Evolutionary conservation across 1,284 basidiomycete species (phyloP).

Genomic region (Marasmius oreades): DNA sequence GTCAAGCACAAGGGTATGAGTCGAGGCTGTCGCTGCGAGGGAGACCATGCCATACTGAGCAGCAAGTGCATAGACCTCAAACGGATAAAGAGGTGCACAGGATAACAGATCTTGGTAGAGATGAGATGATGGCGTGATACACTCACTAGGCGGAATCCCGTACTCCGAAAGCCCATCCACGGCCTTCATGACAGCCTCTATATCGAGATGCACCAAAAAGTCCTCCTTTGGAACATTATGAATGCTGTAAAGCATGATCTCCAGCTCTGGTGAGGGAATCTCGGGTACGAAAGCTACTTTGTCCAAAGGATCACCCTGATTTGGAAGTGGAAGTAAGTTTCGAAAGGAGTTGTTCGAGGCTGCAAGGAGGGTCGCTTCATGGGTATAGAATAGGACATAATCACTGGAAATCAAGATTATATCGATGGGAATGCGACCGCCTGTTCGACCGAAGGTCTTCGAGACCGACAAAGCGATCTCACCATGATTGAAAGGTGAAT

Average conservation of each 20-base stretch:
- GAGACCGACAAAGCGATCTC: too few relatives aligned
- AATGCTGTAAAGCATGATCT: constrained; percentile 1
- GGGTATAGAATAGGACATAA: neutral
- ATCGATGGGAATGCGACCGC: neutral
- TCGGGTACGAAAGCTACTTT: neutral
- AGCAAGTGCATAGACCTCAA: constrained; percentile 2
- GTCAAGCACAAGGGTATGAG: neutral
- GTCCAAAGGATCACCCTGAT: neutral
- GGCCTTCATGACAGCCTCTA: neutral
- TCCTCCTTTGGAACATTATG: neutral
- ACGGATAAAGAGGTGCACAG: neutral
- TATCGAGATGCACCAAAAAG: neutral
- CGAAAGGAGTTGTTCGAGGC: constrained; percentile 2
- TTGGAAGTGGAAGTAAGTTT: neutral
- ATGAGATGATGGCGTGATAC: neutral
- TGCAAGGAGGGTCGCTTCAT: constrained; percentile 1
- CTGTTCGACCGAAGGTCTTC: too few relatives aligned
- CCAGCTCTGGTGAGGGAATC: neutral
- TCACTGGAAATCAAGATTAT: constrained; percentile 1
- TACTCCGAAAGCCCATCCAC: neutral
- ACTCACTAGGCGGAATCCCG: neutral
- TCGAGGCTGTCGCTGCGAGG: neutral
- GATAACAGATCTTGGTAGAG: neutral
- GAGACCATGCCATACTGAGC: constrained; percentile 1
- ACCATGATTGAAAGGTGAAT: too few relatives aligned